Evolutionary conservation across 805 yeast species (phyloP), one percentile per base, ranked within the genome.

Genomic region (Saccharomycopsis sp.): DNA sequence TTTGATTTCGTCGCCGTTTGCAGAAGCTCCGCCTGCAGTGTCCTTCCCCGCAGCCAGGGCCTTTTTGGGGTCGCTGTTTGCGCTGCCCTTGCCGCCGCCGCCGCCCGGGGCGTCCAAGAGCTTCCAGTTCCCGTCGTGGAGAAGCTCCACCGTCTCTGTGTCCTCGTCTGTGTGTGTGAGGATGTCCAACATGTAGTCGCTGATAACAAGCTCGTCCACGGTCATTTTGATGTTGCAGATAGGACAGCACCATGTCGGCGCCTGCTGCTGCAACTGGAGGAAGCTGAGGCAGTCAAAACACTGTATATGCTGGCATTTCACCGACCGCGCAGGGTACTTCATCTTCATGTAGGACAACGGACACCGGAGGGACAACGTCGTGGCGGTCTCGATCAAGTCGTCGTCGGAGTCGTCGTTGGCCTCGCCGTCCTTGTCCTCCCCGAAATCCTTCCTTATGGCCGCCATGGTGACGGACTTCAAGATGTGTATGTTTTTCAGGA

Each of bases 221-320:
- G 74, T 70, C 1, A 89, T 71, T 1, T 66, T 67, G 3, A 71
- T 73, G 61, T 79, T 80, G 68, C 99, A 94, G 2, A 89, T 77
- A 0, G 97, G 97, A 67, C 99, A 94, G 54, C 73, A 73, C 97
- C 97, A 92, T 0, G 88, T 81, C 0, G 97, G 87, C 0, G 87
- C 81, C 67, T 87, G 92, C 57, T 76, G 75, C 68, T 92, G 98
- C 50, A 91, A 76, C 65, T 82, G 80, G 8, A 94, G 64, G 66
- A 80, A 94, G 50, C 88, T 81, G 40, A 77, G 69, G 0, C 89
- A 91, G 70, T 94, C 99, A 68, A 91, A 89, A 67, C 98, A 91
- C 65, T 88, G 92, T 15, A 90, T 72, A 70, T 94, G 99, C 40
- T 78, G 73, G 71, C 99, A 94, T 52, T 71, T 74, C 1, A 77